Conservation (phyloP, 1,284 basidiomycete genomes). For the Cystobasidiaceae sp. region DNA sequence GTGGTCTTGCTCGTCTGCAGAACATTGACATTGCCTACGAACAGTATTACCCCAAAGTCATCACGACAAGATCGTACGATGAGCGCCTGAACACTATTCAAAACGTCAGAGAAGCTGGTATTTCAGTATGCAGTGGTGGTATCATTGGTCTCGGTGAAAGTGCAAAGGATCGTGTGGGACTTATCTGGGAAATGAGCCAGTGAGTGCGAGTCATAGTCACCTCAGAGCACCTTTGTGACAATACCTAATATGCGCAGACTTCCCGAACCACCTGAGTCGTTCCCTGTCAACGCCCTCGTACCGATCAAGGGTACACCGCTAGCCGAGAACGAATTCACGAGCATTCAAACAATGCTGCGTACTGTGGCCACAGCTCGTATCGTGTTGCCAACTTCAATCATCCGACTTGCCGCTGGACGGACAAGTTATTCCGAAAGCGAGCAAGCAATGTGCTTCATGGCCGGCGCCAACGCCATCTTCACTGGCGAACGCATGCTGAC, state of each 20-base stretch:
- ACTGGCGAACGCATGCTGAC: constrained; percentile 97
- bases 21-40: neutral
- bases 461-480: constrained; percentile 96
- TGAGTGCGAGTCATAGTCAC: constrained; percentile 48
- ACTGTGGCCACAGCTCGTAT: constrained; percentile 94
- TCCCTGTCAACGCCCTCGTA: constrained; percentile 91
- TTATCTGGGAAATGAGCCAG: constrained; percentile 92
- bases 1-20: neutral
- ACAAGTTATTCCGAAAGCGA: constrained; percentile 85
- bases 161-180: constrained; percentile 80
- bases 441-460: constrained; percentile 97
- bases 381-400: constrained; percentile 85
- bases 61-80: constrained; percentile 90
- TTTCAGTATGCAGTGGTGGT: constrained; percentile 94
- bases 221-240: neutral
- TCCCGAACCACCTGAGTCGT: constrained; percentile 93
- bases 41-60: constrained; percentile 53
- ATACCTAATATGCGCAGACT: constrained; percentile 56
- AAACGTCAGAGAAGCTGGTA: constrained; percentile 87
- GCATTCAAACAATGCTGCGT: constrained; percentile 77
- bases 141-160: constrained; percentile 92
- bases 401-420: constrained; percentile 88
- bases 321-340: constrained; percentile 53
- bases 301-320: constrained; percentile 59
- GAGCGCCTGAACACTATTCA: constrained; percentile 84